These are phyloP conservation scores for Erigeron canadensis DNA, from an alignment of 129 eudicot species.

Conservation along the genomic window DNA sequence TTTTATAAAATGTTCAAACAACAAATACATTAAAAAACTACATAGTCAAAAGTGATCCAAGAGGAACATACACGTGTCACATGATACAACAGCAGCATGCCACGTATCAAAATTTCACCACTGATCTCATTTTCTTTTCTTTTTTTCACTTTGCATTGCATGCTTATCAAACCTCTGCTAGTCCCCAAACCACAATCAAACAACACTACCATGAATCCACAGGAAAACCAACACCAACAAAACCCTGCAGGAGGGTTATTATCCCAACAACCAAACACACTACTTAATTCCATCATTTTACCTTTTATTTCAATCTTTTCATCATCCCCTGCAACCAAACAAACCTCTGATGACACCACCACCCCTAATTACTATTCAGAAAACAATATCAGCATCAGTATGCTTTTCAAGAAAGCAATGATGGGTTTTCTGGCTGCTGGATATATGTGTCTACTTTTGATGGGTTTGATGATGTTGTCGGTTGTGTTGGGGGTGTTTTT, in stretches of 20 bases:
- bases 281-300: conserved; percentile 34
- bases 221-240: conserved; percentile 28
- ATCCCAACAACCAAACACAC: conserved; percentile 39
- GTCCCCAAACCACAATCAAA: not conserved
- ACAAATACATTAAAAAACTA: too few relatives aligned
- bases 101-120: not conserved
- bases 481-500: conserved; percentile 52
- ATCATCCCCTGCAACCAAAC: conserved; percentile 25
- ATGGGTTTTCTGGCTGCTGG: conserved; percentile 60
- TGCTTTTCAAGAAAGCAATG: conserved; percentile 37
- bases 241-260: conserved; percentile 22
- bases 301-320: conserved; percentile 25
- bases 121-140: not conserved
- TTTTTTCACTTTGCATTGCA: not conserved
- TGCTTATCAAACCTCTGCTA: not conserved
- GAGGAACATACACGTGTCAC: conserved; percentile 24
- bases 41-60: not conserved
- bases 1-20: too few relatives aligned
- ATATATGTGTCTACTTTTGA: conserved; percentile 46
- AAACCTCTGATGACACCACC: conserved; percentile 6
- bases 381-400: not conserved
- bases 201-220: conserved; percentile 15
- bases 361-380: too few relatives aligned
- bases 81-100: conserved; percentile 18
- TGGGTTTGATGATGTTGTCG: conserved; percentile 44